Evolutionary conservation across 208 protist genomes (phyloP).

Genomic region (Wallacemonas sp.): DNA sequence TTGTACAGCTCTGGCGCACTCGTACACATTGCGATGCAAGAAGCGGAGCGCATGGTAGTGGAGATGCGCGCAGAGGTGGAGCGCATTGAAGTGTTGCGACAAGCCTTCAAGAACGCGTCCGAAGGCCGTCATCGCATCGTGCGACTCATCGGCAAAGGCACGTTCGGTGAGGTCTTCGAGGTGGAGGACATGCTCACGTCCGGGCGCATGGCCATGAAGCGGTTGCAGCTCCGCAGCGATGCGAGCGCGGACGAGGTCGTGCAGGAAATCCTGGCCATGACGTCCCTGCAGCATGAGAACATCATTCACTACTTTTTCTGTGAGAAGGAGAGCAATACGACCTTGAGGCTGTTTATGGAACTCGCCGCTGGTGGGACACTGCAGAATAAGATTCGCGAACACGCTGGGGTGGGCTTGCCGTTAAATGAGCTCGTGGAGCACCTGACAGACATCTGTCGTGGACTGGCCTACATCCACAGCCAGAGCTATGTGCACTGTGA

Average conservation of each 20-base stretch:
- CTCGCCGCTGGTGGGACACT: constrained; percentile 88
- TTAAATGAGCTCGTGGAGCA: constrained; percentile 74
- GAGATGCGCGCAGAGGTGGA: constrained; percentile 83
- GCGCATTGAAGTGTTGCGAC: constrained; percentile 72
- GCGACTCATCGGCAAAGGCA: constrained; percentile 70
- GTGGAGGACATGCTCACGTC: constrained; percentile 83
- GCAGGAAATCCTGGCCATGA: constrained; percentile 91
- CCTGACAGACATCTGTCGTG: constrained; percentile 78
- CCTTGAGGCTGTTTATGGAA: constrained; percentile 92
- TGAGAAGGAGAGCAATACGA: constrained; percentile 75
- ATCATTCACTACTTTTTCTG: constrained; percentile 95
- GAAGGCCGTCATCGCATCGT: constrained; percentile 65
- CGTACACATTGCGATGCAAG: constrained; percentile 86
- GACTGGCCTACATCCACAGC: constrained; percentile 89
- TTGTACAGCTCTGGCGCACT: constrained; percentile 67
- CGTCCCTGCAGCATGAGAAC: constrained; percentile 89
- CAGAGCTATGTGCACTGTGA: constrained; percentile 89
- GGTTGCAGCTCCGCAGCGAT: constrained; percentile 86
- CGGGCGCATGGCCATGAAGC: constrained; percentile 90
- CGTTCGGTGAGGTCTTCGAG: constrained; percentile 90
- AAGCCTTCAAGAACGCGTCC: constrained; percentile 64
- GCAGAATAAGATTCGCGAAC: constrained; percentile 66
- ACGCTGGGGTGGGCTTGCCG: constrained; percentile 55
- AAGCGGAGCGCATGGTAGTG: constrained; percentile 74
- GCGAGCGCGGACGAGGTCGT: constrained; percentile 69